Evolutionary conservation across 768 basidiomycete genomes (phyloP).

Genomic region (Mycena kentingensis): DNA sequence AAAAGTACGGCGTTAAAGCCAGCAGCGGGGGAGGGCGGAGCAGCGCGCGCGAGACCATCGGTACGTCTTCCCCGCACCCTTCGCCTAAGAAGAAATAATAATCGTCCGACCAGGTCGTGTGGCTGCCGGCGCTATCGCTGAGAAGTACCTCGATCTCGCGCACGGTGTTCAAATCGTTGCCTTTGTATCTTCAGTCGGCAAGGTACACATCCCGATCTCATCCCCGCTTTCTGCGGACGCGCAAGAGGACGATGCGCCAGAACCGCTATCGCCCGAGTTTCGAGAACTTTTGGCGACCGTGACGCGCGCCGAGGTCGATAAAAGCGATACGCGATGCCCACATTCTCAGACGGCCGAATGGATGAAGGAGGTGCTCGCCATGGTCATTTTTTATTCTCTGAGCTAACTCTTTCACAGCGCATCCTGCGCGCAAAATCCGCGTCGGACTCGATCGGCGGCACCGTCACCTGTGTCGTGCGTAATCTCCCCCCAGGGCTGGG

Average conservation of each 20-base stretch:
- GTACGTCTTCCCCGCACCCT: conserved; percentile 42
- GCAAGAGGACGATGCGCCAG: conserved; percentile 66
- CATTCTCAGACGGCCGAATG: conserved; percentile 83
- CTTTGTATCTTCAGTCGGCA: conserved; percentile 96
- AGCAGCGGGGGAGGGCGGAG: conserved; percentile 95
- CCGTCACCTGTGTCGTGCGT: conserved; percentile 94
- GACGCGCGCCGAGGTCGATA: conserved; percentile 87
- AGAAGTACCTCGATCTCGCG: conserved; percentile 86
- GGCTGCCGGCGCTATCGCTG: conserved; percentile 97
- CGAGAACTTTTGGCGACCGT: conserved; percentile 74
- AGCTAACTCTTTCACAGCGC: conserved; percentile 56
- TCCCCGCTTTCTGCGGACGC: conserved; percentile 43
- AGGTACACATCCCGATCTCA: conserved; percentile 79
- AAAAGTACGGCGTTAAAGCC: conserved; percentile 97
- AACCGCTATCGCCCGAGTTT: conserved; percentile 84
- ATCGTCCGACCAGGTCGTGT: conserved; percentile 68
- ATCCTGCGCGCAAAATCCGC: conserved; percentile 91
- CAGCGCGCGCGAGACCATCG: conserved; percentile 96
- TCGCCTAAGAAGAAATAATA: neutral
- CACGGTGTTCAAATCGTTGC: conserved; percentile 95
- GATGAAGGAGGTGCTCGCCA: conserved; percentile 93
- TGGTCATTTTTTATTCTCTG: conserved; percentile 9
- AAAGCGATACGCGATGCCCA: conserved; percentile 85
- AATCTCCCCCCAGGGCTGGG: conserved; percentile 89
- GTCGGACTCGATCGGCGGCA: conserved; percentile 96